A percentile compares a stretch with the other conserved stretches of the same genome.
phyloP scores from a whole-genome alignment of 2,329 filamentous ascomycete species.

The Colletotrichum somersetense region DNA sequence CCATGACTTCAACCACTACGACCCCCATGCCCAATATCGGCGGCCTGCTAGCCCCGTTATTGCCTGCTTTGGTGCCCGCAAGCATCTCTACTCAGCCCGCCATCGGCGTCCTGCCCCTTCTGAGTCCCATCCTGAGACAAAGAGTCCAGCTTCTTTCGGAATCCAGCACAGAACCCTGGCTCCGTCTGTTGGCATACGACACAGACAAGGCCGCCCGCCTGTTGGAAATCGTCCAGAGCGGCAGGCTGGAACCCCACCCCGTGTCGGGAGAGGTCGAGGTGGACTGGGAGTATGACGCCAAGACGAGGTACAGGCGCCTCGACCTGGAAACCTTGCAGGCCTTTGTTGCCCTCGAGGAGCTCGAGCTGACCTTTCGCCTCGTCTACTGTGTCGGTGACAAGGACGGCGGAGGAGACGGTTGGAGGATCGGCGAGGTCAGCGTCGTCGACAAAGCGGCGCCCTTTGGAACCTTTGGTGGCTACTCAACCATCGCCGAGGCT shows the following conservation, averaged over 20 bases:
- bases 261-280: constrained; percentile 84
- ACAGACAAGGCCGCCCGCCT: constrained; percentile 67
- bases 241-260: constrained; percentile 82
- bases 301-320: constrained; percentile 74
- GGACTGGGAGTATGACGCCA: constrained; percentile 74
- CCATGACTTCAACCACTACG: constrained; percentile 47
- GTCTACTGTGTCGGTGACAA: constrained; percentile 78
- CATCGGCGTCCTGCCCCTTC: constrained; percentile 67
- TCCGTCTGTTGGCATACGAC: constrained; percentile 79
- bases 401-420: constrained; percentile 72
- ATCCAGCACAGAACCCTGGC: constrained; percentile 75
- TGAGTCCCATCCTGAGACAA: constrained; percentile 76
- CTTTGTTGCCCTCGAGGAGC: constrained; percentile 70
- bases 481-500: constrained; percentile 68
- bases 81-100: constrained; percentile 70
- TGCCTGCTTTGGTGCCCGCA: constrained; percentile 71
- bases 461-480: constrained; percentile 66
- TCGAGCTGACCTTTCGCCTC: constrained; percentile 74
- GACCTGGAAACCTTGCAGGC: constrained; percentile 82
- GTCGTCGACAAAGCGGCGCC: constrained; percentile 69
- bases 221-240: constrained; percentile 70
- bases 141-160: constrained; percentile 74
- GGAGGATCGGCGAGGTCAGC: constrained; percentile 79
- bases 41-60: constrained; percentile 66
- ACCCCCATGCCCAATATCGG: constrained; percentile 53